Percentiles rank a stretch among this genome's conserved stretches.
phyloP scores from a whole-genome alignment of 306 rosid genomes.

The Quillaja saponaria region DNA sequence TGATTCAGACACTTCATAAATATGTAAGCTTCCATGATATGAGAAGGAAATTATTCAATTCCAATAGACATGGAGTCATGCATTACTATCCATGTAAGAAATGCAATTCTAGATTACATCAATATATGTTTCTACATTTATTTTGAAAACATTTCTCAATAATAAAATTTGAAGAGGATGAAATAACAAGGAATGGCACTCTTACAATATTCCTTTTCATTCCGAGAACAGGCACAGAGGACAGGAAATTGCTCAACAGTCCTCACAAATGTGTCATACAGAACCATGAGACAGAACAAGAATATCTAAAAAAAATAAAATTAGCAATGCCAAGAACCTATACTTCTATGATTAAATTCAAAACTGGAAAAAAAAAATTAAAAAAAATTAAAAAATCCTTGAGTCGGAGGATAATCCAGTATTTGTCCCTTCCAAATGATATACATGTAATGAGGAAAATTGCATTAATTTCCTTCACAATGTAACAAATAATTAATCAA shows the following conservation, averaged over 20 bases:
- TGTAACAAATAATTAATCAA: constrained; percentile 47
- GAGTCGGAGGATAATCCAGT: constrained; percentile 18
- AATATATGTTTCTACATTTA: too few relatives aligned
- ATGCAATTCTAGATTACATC: too few relatives aligned
- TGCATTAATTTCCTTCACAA: constrained; percentile 22
- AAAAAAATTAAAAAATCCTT: too few relatives aligned
- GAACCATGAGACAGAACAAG: constrained; percentile 31
- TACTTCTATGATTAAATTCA: constrained; percentile 43
- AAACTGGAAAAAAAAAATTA: constrained; percentile 45
- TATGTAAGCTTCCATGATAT: too few relatives aligned
- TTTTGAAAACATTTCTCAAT: too few relatives aligned
- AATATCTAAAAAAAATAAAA: constrained; percentile 4
- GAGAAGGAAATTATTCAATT: too few relatives aligned
- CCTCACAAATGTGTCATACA: constrained; percentile 35
- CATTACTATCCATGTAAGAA: too few relatives aligned
- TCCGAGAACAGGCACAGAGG: constrained; percentile 29
- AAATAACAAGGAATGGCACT: too few relatives aligned
- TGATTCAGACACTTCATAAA: too few relatives aligned
- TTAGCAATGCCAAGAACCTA: constrained; percentile 40
- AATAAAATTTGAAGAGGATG: too few relatives aligned
- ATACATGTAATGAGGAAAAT: constrained; percentile 8
- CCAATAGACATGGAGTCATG: too few relatives aligned
- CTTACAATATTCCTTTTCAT: constrained; percentile 11
- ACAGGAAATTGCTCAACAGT: constrained; percentile 29
- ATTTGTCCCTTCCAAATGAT: constrained; percentile 21